Evolutionary conservation across 176 grass and related monocot genomes (phyloP).

Genomic region (maize (Zea mays)): Zm-B73-REFERENCE-NAM-5.0 NC_050097.1:214764501-214765000

Average conservation of each 20-base stretch:
- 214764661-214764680: slow-evolving; percentile 95
- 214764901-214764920: slow-evolving; percentile 27
- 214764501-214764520: slow-evolving; percentile 42
- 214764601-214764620: slow-evolving; percentile 55
- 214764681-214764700: slow-evolving; percentile 98
- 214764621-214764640: slow-evolving; percentile 54
- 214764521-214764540: slow-evolving; percentile 53
- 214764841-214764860: slow-evolving; percentile 89
- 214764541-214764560: slow-evolving; percentile 51
- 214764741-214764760: slow-evolving; percentile 92
- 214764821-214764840: slow-evolving; percentile 82
- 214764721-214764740: slow-evolving; percentile 75
- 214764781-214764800: slow-evolving; percentile 88
- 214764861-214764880: slow-evolving; percentile 61
- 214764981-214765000: slow-evolving; percentile 97
- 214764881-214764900: background rate
- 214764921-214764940: slow-evolving; percentile 7
- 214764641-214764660: slow-evolving; percentile 82
- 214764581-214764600: slow-evolving; percentile 50
- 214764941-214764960: slow-evolving; percentile 12
- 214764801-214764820: slow-evolving; percentile 61
- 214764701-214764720: slow-evolving; percentile 89
- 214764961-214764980: slow-evolving; percentile 3
- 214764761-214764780: slow-evolving; percentile 90
- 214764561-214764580: slow-evolving; percentile 49